These are phyloP conservation scores for Mortierella sp. DNA, from an alignment of 371 early-diverging fungal species.

Conservation along the genomic window DNA sequence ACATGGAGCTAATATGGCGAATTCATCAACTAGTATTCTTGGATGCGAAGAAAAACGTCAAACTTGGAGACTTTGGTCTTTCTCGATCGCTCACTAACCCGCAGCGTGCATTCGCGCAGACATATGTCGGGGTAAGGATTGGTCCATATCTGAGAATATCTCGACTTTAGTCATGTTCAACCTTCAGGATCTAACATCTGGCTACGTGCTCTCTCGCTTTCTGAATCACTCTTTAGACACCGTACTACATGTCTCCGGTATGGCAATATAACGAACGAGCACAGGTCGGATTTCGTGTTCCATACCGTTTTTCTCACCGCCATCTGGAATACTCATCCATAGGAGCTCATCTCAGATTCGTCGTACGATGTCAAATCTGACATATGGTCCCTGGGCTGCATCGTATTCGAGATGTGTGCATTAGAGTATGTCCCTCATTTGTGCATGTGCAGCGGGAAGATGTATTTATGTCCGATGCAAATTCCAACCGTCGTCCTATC, in stretches of 20 bases:
- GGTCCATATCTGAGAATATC: neutral
- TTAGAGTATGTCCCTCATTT: slow-evolving; percentile 59
- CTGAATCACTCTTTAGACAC: slow-evolving; percentile 60
- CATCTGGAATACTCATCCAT: neutral
- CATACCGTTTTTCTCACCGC: neutral
- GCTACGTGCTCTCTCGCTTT: neutral
- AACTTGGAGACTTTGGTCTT: slow-evolving; percentile 80
- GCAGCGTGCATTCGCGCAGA: slow-evolving; percentile 68
- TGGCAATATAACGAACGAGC: neutral
- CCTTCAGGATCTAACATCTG: neutral
- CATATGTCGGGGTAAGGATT: slow-evolving; percentile 69
- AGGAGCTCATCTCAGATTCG: slow-evolving; percentile 72
- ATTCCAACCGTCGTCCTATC: neutral
- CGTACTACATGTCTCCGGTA: slow-evolving; percentile 84
- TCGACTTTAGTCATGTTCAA: neutral
- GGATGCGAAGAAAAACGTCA: slow-evolving; percentile 68
- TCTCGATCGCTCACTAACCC: slow-evolving; percentile 66
- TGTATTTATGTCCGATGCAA: neutral
- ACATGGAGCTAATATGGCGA: neutral
- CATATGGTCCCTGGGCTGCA: slow-evolving; percentile 78
- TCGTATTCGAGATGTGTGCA: slow-evolving; percentile 76
- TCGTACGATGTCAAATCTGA: slow-evolving; percentile 74
- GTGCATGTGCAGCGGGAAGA: neutral
- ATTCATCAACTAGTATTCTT: slow-evolving; percentile 59
- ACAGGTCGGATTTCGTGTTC: neutral